Conservation (phyloP, 192 early-diverging fungal species). For the Piromyces sp. region DNA sequence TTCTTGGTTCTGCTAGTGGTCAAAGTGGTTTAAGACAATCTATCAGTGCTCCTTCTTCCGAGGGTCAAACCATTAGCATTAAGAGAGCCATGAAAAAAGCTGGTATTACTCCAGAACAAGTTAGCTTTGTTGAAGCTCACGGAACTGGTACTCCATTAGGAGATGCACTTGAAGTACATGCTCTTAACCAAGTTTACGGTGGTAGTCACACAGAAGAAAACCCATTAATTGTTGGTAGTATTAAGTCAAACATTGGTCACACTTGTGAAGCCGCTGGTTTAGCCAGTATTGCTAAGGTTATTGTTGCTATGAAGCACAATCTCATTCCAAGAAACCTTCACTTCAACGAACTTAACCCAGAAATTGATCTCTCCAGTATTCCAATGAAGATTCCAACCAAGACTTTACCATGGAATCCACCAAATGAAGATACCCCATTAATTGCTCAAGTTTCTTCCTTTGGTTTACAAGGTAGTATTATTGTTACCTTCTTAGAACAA, state of each 20-base stretch:
- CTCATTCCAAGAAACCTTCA: constrained; percentile 7
- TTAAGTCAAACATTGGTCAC: constrained; percentile 3
- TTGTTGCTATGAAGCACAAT: constrained; percentile 8
- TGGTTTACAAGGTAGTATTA: constrained; percentile 13
- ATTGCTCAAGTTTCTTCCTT: constrained; percentile 9
- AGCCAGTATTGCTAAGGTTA: constrained; percentile 11
- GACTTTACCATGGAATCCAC: background rate
- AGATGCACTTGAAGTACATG: constrained; percentile 1
- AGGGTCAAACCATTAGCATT: background rate
- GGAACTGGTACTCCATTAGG: constrained; percentile 4
- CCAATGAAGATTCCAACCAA: constrained; percentile 10
- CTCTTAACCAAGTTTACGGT: background rate
- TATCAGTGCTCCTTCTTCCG: background rate
- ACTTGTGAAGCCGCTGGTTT: constrained; percentile 3
- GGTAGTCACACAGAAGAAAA: background rate
- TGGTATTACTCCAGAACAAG: background rate
- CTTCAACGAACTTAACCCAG: constrained; percentile 8
- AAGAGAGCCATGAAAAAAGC: background rate
- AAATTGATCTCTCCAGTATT: constrained; percentile 6
- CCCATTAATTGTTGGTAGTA: constrained; percentile 2
- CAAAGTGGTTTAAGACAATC: constrained; percentile 12
- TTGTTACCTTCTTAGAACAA: constrained; percentile 8
- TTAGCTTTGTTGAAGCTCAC: background rate
- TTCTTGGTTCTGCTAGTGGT: constrained; percentile 8
- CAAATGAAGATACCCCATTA: constrained; percentile 1